A percentile compares a stretch with the other conserved stretches of the same genome.
Evolutionary conservation across 2,329 filamentous ascomycete genomes (phyloP).

Genomic region (Tympanopsis confertula): DNA sequence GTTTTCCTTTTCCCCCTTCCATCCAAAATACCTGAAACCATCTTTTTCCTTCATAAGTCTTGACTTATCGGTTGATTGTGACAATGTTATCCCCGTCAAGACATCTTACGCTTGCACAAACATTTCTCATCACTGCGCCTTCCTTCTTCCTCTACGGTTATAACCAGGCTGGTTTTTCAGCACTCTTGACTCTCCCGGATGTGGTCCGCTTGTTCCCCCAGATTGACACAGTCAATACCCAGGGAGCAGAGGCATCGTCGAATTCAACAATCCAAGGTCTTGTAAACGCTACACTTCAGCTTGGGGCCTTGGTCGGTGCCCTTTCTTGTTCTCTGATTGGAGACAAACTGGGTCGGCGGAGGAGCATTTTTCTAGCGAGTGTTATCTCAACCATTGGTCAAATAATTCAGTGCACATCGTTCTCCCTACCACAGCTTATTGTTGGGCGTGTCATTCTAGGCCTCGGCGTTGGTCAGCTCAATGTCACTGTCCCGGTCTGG

Average conservation of each 20-base stretch:
- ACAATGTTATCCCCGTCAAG: too few relatives aligned
- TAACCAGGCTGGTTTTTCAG: slow-evolving; percentile 31
- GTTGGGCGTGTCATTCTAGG: slow-evolving; percentile 30
- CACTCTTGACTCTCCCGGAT: slow-evolving; percentile 17
- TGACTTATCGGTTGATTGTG: too few relatives aligned
- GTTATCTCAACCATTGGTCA: slow-evolving; percentile 26
- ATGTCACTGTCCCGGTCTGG: slow-evolving; percentile 32
- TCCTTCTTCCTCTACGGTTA: slow-evolving; percentile 32
- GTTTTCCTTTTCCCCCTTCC: too few relatives aligned
- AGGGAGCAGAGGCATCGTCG: slow-evolving; percentile 21
- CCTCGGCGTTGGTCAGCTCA: slow-evolving; percentile 27
- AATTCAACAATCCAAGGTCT: slow-evolving; percentile 14
- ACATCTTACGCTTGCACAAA: background rate
- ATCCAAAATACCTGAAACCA: too few relatives aligned
- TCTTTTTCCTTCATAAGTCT: too few relatives aligned
- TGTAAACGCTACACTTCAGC: slow-evolving; percentile 29
- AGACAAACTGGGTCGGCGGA: slow-evolving; percentile 29
- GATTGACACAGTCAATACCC: slow-evolving; percentile 27
- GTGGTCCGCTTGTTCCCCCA: slow-evolving; percentile 24
- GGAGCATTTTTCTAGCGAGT: slow-evolving; percentile 27
- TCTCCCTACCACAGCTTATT: background rate
- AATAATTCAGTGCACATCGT: background rate
- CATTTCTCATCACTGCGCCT: background rate
- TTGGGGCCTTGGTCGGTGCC: slow-evolving; percentile 31
- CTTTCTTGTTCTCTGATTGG: slow-evolving; percentile 30